A percentile compares a stretch with the other conserved stretches of the same genome.
Evolutionary conservation across 140 eudicot species (phyloP).

Genomic region (Ambrosia hybrid): DNA sequence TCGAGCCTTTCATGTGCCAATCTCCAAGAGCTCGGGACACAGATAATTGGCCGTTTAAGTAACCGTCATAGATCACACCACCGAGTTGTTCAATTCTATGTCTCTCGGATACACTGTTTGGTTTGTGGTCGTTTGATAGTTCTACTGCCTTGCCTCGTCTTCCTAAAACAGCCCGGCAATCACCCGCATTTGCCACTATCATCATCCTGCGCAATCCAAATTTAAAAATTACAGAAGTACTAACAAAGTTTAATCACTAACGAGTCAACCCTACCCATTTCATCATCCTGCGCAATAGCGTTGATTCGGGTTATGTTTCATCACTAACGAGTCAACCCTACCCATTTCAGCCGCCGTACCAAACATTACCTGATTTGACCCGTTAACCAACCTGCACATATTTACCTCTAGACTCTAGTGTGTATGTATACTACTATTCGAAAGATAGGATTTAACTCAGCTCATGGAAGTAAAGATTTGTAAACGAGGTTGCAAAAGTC

Average conservation of each 20-base stretch:
- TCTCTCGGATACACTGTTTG: constrained; percentile 63
- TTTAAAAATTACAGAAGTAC: not conserved
- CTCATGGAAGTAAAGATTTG: too few relatives aligned
- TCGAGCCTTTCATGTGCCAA: constrained; percentile 91
- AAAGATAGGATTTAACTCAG: too few relatives aligned
- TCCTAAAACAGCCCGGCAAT: constrained; percentile 90
- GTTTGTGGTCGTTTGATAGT: constrained; percentile 88
- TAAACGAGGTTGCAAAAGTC: too few relatives aligned
- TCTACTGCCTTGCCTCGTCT: constrained; percentile 81
- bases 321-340: too few relatives aligned
- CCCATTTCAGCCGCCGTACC: too few relatives aligned
- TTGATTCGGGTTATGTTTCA: too few relatives aligned
- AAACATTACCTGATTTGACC: too few relatives aligned
- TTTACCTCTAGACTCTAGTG: too few relatives aligned
- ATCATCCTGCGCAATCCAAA: constrained; percentile 42
- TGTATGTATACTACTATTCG: too few relatives aligned
- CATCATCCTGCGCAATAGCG: too few relatives aligned
- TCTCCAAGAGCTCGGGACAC: constrained; percentile 86
- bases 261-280: too few relatives aligned
- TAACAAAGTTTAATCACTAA: not conserved
- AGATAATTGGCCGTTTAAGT: constrained; percentile 82
- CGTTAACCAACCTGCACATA: too few relatives aligned
- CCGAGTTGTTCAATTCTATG: constrained; percentile 79
- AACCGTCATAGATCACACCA: constrained; percentile 87
- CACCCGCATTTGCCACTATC: constrained; percentile 92